Base-by-base conservation (phyloP, 192 early-diverging fungal species). In the Backusella liffmaniae region DNA sequence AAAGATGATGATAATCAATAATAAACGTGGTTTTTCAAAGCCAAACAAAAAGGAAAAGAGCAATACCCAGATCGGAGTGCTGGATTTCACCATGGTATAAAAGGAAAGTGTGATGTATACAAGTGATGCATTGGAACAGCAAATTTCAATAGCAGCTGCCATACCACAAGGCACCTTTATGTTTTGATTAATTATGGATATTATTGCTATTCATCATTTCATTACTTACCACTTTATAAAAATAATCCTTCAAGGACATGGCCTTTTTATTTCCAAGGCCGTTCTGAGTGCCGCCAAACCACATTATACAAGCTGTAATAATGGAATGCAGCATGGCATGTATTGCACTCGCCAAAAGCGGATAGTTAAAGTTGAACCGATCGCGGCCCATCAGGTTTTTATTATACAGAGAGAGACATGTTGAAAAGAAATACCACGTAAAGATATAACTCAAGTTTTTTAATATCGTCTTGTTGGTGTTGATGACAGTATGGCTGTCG, bases 91-190 rank as follows among this genome's bases (percentile, higher is more conserved):
- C 90, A 92, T 91, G 32, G 91, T 96, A 79, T 95, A 95, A 77
- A 96, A 95, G n/a, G 91, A 90, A 21, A 96, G 86, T 9, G 95
- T 90, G 65, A 96, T 93, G 76, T 84, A 87, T 79, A 93, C 87
- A 41, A 96, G 88, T 34, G 90, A 91, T 13, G 89, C 87, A 83
- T 96, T 96, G 8, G 92, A 89, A 75, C 92, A 86, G 49, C 93
- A 92, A 77, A 96, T 94, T 75, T 96, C 95, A 29, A 95, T 73
- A 18, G 93, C 93, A 26, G 95, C 92, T 6, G 93, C 88, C 16
- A 93, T 74, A 12, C 91, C 94, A 68, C 82, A 83, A 13, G 82
- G 82, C 18, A 83, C 78, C 82, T 83, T 23, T 62, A n/a, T 53
- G 5, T 53, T 23, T 21, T 53, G 6, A 2, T 9, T 53, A 16